Evolutionary conservation across 345 rosid genomes (phyloP).

Genomic region (Conringia planisiliqua): DNA sequence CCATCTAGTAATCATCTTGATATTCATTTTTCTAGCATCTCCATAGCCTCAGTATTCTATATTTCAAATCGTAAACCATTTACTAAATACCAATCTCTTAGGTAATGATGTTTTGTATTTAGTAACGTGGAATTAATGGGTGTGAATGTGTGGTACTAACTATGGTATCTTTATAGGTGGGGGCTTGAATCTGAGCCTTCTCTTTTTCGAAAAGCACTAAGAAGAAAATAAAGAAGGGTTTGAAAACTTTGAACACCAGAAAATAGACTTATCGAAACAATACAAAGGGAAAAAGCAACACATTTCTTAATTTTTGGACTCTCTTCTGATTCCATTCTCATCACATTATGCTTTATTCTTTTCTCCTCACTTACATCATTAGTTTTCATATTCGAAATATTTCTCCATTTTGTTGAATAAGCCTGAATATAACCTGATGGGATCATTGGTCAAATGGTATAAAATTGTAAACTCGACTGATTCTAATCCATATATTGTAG

Average conservation of each 20-base stretch:
- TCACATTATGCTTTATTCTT: constrained; percentile 31
- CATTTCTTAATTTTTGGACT: constrained; percentile 29
- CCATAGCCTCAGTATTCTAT: not conserved
- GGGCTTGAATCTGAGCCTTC: constrained; percentile 34
- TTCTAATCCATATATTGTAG: not conserved
- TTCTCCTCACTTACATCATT: constrained; percentile 11
- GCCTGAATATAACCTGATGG: not conserved
- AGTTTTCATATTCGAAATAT: not conserved
- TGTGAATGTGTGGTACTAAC: constrained; percentile 26
- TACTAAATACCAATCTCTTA: constrained; percentile 8
- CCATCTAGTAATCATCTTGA: not conserved
- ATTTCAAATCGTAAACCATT: not conserved
- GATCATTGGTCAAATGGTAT: not conserved
- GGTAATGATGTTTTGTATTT: not conserved
- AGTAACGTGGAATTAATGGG: constrained; percentile 25
- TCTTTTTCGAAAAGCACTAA: constrained; percentile 31
- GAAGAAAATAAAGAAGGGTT: constrained; percentile 20
- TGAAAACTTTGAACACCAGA: constrained; percentile 30
- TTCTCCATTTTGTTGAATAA: not conserved
- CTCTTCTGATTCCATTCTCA: constrained; percentile 34
- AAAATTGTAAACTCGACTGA: not conserved
- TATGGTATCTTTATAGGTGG: constrained; percentile 36
- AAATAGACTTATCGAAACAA: constrained; percentile 32
- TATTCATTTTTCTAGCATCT: not conserved
- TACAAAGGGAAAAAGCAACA: constrained; percentile 27